Evolutionary conservation across 768 basidiomycete genomes (phyloP).

Genomic region (Jaapia argillacea): DNA sequence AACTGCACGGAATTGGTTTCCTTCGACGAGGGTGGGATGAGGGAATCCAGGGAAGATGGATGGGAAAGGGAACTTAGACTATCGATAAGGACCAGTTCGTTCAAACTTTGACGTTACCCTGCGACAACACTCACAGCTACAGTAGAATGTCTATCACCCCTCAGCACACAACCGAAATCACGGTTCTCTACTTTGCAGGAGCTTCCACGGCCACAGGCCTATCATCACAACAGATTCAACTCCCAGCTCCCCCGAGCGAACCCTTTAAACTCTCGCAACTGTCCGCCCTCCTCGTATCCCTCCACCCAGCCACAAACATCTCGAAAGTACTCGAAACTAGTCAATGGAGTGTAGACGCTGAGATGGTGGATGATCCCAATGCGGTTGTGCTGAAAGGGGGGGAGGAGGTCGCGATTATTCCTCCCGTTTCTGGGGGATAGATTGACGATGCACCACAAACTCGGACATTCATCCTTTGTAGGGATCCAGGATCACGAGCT

Average conservation of each 20-base stretch:
- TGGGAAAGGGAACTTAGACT: too few species aligned
- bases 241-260: slow-evolving; percentile 26
- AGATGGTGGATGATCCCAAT: slow-evolving; percentile 63
- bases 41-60: too few species aligned
- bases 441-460: too few species aligned
- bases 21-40: too few species aligned
- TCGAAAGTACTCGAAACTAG: slow-evolving; percentile 45
- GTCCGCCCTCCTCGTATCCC: slow-evolving; percentile 37
- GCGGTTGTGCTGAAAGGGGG: slow-evolving; percentile 45
- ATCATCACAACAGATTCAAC: slow-evolving; percentile 38
- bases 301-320: slow-evolving; percentile 42
- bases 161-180: too few species aligned
- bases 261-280: slow-evolving; percentile 43
- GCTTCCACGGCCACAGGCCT: slow-evolving; percentile 64
- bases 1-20: too few species aligned
- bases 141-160: too few species aligned
- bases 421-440: slow-evolving; percentile 79
- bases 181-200: slow-evolving; percentile 44
- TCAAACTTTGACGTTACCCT: too few species aligned
- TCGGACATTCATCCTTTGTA: too few species aligned
- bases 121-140: too few species aligned
- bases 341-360: slow-evolving; percentile 73
- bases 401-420: slow-evolving; percentile 73
- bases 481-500: too few species aligned
- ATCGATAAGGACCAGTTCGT: too few species aligned